Evolutionary conservation across 179 eudicot genomes (phyloP).

Genomic region (Silene coronaria): DNA sequence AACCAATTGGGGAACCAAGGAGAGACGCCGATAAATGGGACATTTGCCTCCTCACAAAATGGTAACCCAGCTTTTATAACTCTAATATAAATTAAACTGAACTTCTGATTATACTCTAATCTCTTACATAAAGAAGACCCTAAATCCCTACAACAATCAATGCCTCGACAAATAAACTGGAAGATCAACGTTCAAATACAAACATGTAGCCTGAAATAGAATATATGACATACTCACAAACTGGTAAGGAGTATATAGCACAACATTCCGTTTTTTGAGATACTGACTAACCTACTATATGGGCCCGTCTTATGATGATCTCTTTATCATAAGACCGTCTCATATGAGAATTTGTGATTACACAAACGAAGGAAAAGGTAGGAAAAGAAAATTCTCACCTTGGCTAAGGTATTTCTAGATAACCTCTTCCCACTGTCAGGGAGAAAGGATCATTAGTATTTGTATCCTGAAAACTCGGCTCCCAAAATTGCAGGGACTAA

Average conservation of each 20-base stretch:
- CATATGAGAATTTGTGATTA: background rate
- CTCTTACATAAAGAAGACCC: background rate
- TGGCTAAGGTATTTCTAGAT: background rate
- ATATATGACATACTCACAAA: slow-evolving; percentile 7
- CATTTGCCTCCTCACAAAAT: too few species aligned
- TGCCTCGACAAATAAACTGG: slow-evolving; percentile 13
- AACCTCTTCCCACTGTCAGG: slow-evolving; percentile 3
- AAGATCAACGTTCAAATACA: background rate
- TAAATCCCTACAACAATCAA: background rate
- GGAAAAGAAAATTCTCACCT: slow-evolving; percentile 10
- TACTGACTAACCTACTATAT: background rate
- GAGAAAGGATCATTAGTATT: slow-evolving; percentile 13
- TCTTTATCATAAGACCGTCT: background rate
- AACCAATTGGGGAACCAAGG: too few species aligned
- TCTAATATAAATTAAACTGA: background rate
- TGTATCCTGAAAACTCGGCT: slow-evolving; percentile 21
- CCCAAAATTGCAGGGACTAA: slow-evolving; percentile 28
- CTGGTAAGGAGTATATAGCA: background rate
- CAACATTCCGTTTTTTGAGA: background rate
- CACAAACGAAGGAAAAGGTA: background rate
- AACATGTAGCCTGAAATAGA: slow-evolving; percentile 8
- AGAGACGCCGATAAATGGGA: too few species aligned
- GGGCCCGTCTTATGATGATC: background rate
- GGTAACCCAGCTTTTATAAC: too few species aligned
- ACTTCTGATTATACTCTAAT: background rate